phyloP scores from a whole-genome alignment of 225 moss, liverwort and hornwort genomes.

The Physcomitrellopsis africana region DNA sequence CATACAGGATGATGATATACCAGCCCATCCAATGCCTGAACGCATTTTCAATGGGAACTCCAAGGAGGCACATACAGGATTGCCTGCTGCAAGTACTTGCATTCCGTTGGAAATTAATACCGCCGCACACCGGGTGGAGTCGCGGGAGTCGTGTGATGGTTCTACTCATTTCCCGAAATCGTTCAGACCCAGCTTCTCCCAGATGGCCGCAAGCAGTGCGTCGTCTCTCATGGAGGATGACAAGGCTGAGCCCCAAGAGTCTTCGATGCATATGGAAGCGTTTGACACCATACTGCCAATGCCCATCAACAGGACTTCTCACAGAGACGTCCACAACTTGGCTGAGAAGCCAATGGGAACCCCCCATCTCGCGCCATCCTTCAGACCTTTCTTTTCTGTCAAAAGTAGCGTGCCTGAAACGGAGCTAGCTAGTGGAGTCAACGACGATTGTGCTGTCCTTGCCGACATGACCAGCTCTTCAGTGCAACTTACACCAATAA shows the following conservation, averaged over 20 bases:
- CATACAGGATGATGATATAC: constrained; percentile 60
- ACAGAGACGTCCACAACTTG: constrained; percentile 23
- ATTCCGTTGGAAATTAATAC: constrained; percentile 39
- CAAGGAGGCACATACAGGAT: neutral
- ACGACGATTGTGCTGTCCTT: neutral
- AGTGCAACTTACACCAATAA: constrained; percentile 1
- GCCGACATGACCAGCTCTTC: constrained; percentile 4
- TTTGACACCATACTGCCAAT: constrained; percentile 27
- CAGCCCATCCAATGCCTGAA: constrained; percentile 47
- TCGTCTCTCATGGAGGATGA: neutral
- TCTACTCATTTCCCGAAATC: constrained; percentile 46
- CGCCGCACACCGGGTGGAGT: constrained; percentile 13
- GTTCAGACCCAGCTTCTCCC: constrained; percentile 45
- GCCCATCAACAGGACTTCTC: constrained; percentile 31
- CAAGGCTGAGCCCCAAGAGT: neutral
- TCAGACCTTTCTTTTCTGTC: constrained; percentile 44
- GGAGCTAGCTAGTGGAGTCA: neutral
- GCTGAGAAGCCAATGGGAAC: constrained; percentile 16
- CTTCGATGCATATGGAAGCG: neutral
- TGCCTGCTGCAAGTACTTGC: constrained; percentile 28
- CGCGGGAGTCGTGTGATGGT: constrained; percentile 14
- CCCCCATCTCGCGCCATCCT: constrained; percentile 47
- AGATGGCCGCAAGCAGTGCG: neutral
- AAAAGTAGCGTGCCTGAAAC: neutral
- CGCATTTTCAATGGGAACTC: constrained; percentile 39